Base-by-base conservation (phyloP, 129 eudicot species). In the Dittrichia graveolens region DNA sequence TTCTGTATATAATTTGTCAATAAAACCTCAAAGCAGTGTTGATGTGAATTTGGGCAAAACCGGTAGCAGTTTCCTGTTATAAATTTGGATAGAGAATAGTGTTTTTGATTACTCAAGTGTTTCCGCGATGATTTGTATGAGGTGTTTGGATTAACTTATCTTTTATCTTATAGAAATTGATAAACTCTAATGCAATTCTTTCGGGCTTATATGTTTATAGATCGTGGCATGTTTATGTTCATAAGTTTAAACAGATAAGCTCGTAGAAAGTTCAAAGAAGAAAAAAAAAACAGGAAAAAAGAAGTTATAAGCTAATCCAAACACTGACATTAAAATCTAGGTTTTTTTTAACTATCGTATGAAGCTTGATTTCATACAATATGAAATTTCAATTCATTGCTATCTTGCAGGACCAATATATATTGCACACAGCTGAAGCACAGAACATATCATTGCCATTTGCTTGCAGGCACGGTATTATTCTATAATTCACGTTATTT, bases 391-490 rank as follows among this genome's bases (percentile, higher is more conserved):
- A 24, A 14, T 65, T 61, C 18, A 3, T 55, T 31, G 39, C 5
- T 55, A 63, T 67, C 59, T 61, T 80, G 83, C 89, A 94, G 98
- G 98, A 94, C 53, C 92, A 94, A 73, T 94, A 94, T 73, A 94
- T 94, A 71, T 79, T 94, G 72, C 97, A 94, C 67, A 87, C 98
- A 11, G 98, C 91, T 46, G 98, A 93, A 80, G 82, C 86, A 65
- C 98, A 93, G 79, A 77, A 87, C 55, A 89, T 93, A 65, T 80
- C 73, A 41, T 87, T 93, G 13, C 98, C 98, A 37, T 93, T 93
- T 79, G 96, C 98, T 78, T 93, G 98, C 90, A 89, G 98, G 88
- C 98, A 93, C 69, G 98, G 98, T 93, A 89, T 61, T 83, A 80
- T 54, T 78, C 85, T 73, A 69, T 53, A 13, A 63, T 75, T 80